Evolutionary conservation across 768 basidiomycete species (phyloP), one percentile per base, ranked within the genome.

Genomic region (Lyophyllum semitale): DNA sequence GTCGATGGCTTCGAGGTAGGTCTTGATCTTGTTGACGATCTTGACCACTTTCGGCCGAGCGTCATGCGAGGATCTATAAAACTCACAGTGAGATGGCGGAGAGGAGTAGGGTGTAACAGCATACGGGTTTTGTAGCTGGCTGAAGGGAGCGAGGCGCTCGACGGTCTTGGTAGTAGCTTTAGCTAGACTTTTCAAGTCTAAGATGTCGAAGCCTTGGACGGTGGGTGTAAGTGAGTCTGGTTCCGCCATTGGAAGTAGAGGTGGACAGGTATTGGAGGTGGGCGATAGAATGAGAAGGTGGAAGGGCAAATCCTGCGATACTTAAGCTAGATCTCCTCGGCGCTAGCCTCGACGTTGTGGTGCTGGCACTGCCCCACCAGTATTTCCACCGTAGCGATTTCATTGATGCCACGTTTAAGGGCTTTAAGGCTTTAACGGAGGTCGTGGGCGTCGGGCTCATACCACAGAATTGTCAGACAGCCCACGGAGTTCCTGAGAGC

Each of bases 71-170:
- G 69, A 55, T 26, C 60, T 62, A 37, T 30, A 38, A 40, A 8
- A 25, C 12, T 27, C 12, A 32, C 17, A 17, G 57, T 63, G 13
- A n/a, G 22, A 25, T 22, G 17, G 38, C 32, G 29, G 26, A 48
- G 25, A 2, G 13, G 27, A 30, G 53, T 38, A 9, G 17, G 30
- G 25, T 41, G 42, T 15, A 5, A 15, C n/a, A 23, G 30, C 30
- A 46, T 62, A 74, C 69, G 69, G 57, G 17, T 63, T 63, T 59
- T 64, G 65, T 40, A 74, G 59, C 13, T 62, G 64, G 17, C 65
- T 68, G 52, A 73, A 76, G 11, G 73, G 73, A 4, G 69, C 71
- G 17, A 76, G 65, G 8, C 74, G 69, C 47, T 76, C 72, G n/a
- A 74, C 63, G 3, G 72, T 70, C 58, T 74, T 76, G 27, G 69